phyloP scores from a whole-genome alignment of 1,284 basidiomycete genomes.

The Butyriboletus appendiculatus region DNA sequence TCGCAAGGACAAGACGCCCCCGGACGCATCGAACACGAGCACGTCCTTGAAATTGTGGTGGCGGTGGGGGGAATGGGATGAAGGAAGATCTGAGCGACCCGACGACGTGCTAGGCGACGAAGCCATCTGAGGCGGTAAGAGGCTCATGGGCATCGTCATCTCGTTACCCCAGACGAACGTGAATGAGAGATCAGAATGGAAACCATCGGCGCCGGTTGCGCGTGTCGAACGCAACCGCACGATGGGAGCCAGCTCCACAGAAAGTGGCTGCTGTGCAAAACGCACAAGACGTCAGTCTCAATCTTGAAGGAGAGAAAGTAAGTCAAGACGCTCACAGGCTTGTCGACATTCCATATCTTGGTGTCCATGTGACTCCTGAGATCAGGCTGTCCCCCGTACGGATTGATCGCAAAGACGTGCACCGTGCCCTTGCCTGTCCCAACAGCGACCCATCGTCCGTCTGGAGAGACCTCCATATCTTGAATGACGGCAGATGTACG shows the following conservation, averaged over 20 bases:
- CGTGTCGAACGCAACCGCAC: conserved; percentile 52
- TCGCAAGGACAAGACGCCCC: conserved; percentile 57
- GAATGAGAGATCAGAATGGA: conserved; percentile 50
- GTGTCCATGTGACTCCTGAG: conserved; percentile 62
- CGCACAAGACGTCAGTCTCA: conserved; percentile 3
- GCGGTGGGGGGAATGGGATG: conserved; percentile 35
- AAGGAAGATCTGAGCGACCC: conserved; percentile 38
- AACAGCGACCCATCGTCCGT: conserved; percentile 73
- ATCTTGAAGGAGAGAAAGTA: not conserved
- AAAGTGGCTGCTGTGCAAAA: conserved; percentile 46
- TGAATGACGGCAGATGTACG: conserved; percentile 69
- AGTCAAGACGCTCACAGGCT: conserved; percentile 43
- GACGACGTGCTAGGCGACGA: conserved; percentile 37
- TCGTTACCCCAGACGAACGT: conserved; percentile 49
- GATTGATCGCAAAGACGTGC: conserved; percentile 78
- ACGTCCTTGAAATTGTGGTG: conserved; percentile 59
- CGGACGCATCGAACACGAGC: conserved; percentile 62
- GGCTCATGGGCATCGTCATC: conserved; percentile 38
- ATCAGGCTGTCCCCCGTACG: conserved; percentile 71
- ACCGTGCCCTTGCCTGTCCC: conserved; percentile 63
- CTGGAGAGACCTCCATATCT: conserved; percentile 54
- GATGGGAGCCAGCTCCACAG: conserved; percentile 57
- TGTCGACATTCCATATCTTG: conserved; percentile 54
- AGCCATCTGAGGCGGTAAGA: conserved; percentile 38
- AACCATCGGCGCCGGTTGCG: conserved; percentile 34